These are phyloP conservation scores for Hibiscus tridactylites DNA, from an alignment of 345 rosid genomes.

Conservation along the genomic window DNA sequence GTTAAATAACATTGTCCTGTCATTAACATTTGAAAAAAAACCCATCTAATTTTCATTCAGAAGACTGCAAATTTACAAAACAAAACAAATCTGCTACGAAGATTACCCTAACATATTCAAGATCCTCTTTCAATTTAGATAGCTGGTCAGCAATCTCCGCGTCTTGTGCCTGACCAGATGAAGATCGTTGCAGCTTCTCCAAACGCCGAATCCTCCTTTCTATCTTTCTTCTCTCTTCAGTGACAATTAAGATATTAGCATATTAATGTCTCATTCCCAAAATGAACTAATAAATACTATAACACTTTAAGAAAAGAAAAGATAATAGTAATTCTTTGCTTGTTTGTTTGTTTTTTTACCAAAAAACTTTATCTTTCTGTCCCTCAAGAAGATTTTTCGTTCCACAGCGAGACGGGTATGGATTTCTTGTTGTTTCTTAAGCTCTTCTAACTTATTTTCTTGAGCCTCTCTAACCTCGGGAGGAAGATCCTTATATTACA, in stretches of 20 bases:
- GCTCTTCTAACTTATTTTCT: slow-evolving; percentile 57
- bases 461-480: slow-evolving; percentile 70
- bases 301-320: not conserved
- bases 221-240: slow-evolving; percentile 79
- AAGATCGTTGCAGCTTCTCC: slow-evolving; percentile 83
- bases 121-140: slow-evolving; percentile 84
- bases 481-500: slow-evolving; percentile 46
- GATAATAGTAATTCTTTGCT: too few relatives aligned
- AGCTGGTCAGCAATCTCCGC: slow-evolving; percentile 58
- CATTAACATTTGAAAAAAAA: not conserved
- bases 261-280: not conserved
- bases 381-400: slow-evolving; percentile 77
- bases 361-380: slow-evolving; percentile 86
- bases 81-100: not conserved
- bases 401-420: slow-evolving; percentile 81
- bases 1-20: not conserved
- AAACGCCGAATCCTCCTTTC: slow-evolving; percentile 82
- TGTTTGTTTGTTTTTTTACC: slow-evolving; percentile 38
- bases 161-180: slow-evolving; percentile 66
- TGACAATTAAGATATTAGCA: not conserved
- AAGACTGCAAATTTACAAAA: too few relatives aligned
- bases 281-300: not conserved
- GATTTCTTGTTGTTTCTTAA: slow-evolving; percentile 82
- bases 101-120: slow-evolving; percentile 90
- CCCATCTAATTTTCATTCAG: too few relatives aligned